Percentiles rank a stretch among this genome's conserved stretches.
Evolutionary conservation across 1,139 yeast species (phyloP).

Genomic region (Saccharomyces pastorianus): DNA sequence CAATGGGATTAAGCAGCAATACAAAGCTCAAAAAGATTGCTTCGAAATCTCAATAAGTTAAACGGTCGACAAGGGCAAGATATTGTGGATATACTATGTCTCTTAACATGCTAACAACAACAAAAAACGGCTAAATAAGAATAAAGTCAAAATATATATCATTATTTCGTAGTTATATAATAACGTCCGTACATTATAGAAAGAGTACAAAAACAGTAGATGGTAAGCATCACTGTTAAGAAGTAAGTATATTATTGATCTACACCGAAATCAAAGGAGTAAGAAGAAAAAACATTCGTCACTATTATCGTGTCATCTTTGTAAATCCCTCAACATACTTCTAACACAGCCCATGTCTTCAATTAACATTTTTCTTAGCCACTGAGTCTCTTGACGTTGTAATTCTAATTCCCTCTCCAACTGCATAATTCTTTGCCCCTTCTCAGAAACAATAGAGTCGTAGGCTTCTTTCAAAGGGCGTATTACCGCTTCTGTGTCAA

Average conservation of each 20-base stretch:
- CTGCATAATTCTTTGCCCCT: constrained; percentile 26
- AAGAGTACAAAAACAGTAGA: not conserved
- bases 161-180: not conserved
- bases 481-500: constrained; percentile 9
- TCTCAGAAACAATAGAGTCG: constrained; percentile 24
- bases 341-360: constrained; percentile 32
- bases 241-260: not conserved
- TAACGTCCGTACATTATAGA: not conserved
- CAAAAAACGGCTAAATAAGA: not conserved
- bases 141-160: not conserved
- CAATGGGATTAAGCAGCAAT: too few relatives aligned
- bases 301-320: constrained; percentile 7
- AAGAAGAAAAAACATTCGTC: not conserved
- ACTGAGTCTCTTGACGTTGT: constrained; percentile 29
- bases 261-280: not conserved
- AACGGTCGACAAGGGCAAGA: too few relatives aligned
- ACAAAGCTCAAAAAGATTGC: too few relatives aligned
- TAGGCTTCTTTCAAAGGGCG: constrained; percentile 21
- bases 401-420: constrained; percentile 27
- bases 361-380: constrained; percentile 31
- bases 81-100: too few relatives aligned
- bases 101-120: too few relatives aligned
- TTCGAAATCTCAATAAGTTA: too few relatives aligned
- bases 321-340: constrained; percentile 23
- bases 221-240: not conserved